phyloP scores from a whole-genome alignment of 78 protist species.

The Dictyostelium citrinum region DNA sequence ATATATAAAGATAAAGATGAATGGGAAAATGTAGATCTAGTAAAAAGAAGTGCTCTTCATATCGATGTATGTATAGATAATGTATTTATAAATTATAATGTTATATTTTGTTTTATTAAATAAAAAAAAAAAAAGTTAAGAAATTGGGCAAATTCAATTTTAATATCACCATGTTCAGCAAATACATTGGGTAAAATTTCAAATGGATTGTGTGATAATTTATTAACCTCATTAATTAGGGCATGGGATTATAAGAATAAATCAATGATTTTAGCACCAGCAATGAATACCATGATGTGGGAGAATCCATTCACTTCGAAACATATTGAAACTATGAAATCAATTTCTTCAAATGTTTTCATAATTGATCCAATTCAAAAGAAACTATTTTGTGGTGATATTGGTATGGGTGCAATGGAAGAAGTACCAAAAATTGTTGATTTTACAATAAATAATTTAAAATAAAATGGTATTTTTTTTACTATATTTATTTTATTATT shows the following conservation, averaged over 20 bases:
- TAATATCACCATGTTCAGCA: constrained; percentile 95
- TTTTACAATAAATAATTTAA: background rate
- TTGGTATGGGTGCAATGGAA: constrained; percentile 63
- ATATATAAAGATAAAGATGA: constrained; percentile 80
- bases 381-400: constrained; percentile 90
- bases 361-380: constrained; percentile 87
- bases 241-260: constrained; percentile 89
- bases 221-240: constrained; percentile 69
- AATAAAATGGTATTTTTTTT: background rate
- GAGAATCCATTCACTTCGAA: constrained; percentile 87
- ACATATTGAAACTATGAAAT: constrained; percentile 64
- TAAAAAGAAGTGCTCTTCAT: constrained; percentile 9
- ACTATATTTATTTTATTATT: no score
- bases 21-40: constrained; percentile 63
- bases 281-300: constrained; percentile 97
- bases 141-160: constrained; percentile 89
- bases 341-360: constrained; percentile 17
- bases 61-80: constrained; percentile 24
- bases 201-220: constrained; percentile 91
- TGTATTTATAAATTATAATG: no score
- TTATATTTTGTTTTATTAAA: no score
- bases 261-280: constrained; percentile 90
- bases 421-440: constrained; percentile 14
- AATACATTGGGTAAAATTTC: constrained; percentile 93
- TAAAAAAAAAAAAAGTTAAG: constrained; percentile 70